phyloP scores from a whole-genome alignment of 805 yeast genomes.

The Hanseniaspora lachancei region DNA sequence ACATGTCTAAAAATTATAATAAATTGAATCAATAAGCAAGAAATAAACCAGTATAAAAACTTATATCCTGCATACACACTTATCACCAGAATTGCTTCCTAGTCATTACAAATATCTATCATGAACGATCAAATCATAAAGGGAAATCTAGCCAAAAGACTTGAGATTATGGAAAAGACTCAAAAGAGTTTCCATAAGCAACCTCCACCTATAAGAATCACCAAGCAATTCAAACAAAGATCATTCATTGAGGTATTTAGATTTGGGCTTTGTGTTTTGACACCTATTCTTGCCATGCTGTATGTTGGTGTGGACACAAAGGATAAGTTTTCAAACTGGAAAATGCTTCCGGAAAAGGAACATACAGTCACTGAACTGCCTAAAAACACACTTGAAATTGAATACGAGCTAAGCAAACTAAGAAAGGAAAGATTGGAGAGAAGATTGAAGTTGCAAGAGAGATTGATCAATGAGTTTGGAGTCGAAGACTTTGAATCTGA shows the following conservation, averaged over 20 bases:
- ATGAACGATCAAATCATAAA: background rate
- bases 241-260: conserved; percentile 43
- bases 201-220: background rate
- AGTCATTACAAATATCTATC: no score
- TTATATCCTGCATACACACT: no score
- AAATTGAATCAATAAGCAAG: no score
- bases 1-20: no score
- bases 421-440: conserved; percentile 61
- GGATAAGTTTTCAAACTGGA: conserved; percentile 75
- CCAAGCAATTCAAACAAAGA: conserved; percentile 21
- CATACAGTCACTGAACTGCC: conserved; percentile 77
- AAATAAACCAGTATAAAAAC: no score
- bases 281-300: conserved; percentile 87
- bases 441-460: conserved; percentile 59
- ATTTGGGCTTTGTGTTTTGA: conserved; percentile 68
- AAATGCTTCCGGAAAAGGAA: conserved; percentile 95
- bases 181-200: conserved; percentile 11
- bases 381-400: conserved; percentile 81
- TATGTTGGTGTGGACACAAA: conserved; percentile 87
- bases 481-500: conserved; percentile 38
- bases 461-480: conserved; percentile 53
- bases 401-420: conserved; percentile 82
- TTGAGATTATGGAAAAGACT: conserved; percentile 1
- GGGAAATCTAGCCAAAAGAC: background rate
- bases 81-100: no score